Evolutionary conservation across 257 asterid genomes (phyloP).

Genomic region (Gentiana straminea): DNA sequence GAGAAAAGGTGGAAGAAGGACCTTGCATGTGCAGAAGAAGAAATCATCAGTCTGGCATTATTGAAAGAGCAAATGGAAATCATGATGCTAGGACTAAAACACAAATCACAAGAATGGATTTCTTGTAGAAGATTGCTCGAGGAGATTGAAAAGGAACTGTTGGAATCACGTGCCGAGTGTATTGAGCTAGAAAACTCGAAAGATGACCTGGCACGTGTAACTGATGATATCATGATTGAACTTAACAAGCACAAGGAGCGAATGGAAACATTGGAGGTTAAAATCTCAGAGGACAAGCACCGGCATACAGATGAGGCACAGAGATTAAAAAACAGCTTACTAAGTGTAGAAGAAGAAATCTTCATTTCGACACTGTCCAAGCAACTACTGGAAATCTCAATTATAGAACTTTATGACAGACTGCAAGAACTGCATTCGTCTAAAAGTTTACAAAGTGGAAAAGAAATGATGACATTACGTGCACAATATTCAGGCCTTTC

Average conservation of each 20-base stretch:
- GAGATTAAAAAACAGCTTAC: conserved; percentile 26
- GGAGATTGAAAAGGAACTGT: conserved; percentile 33
- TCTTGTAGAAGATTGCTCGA: conserved; percentile 22
- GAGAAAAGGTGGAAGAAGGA: conserved; percentile 25
- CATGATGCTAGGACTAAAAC: conserved; percentile 34
- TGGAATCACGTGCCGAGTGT: conserved; percentile 32
- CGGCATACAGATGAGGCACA: conserved; percentile 29
- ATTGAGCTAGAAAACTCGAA: conserved; percentile 28
- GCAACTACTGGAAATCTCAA: conserved; percentile 56
- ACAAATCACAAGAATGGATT: conserved; percentile 45
- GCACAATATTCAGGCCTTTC: conserved; percentile 44
- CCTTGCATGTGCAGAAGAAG: conserved; percentile 41
- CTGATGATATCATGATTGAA: conserved; percentile 18
- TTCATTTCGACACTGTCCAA: conserved; percentile 29
- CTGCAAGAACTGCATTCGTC: conserved; percentile 37
- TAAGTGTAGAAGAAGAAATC: conserved; percentile 43
- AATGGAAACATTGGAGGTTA: conserved; percentile 24
- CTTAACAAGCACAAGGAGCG: conserved; percentile 37
- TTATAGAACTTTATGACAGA: conserved; percentile 41
- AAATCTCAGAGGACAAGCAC: conserved; percentile 22
- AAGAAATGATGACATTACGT: conserved; percentile 31
- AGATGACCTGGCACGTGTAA: conserved; percentile 41
- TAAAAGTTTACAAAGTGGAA: conserved; percentile 23
- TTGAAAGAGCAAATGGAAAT: conserved; percentile 62
- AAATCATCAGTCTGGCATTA: conserved; percentile 25